Base-by-base conservation (phyloP, 2,329 filamentous ascomycete species). In the Alternaria panax region DNA sequence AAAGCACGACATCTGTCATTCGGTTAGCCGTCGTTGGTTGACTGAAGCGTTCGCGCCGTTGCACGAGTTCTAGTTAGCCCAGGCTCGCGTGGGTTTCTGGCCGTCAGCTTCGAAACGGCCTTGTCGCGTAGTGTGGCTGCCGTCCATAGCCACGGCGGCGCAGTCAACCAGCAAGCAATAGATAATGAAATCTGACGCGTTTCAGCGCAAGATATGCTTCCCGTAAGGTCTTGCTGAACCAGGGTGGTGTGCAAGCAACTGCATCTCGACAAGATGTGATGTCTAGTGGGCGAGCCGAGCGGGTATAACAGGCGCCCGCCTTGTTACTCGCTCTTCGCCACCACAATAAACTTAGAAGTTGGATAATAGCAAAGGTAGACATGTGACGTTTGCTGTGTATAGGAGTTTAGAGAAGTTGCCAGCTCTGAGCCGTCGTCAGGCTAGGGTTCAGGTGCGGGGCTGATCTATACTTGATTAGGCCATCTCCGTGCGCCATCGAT, bases 61-160 rank as follows among this genome's bases (percentile, higher is more conserved):
- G 54, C 30, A 25, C 27, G 38, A 32, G 51, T 28, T 28, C n/a
- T n/a, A n/a, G n/a, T 25, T 51, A 32, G 38, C 22, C 20, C 48
- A 46, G 40, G n/a, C 30, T 27, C 22, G 30, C 25, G 27, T 42
- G 8, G 11, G 43, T 16, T 20, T 20, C 53, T 40, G n/a, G 43
- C 27, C 41, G 20, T 53, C 47, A 57, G 48, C 40, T 34, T 54
- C 27, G 50, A 59, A 45, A 57, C 53, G 48, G 24, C 18, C 45
- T 53, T 28, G 27, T 25, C 41, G 20, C 47, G 14, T 24, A 40
- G 25, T 42, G 8, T 30, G 48, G 43, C 43, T 51, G 32, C 20
- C 55, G 51, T 43, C 22, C 9, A 20, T 16, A 50, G 22, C 34
- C 38, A n/a, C 14, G 7, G 14, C 18, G n/a, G 20, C 18, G 9